A percentile compares a stretch with the other conserved stretches of the same genome.
phyloP scores from a whole-genome alignment of 495 filamentous ascomycete species.

The Usnea hakonensis region DNA sequence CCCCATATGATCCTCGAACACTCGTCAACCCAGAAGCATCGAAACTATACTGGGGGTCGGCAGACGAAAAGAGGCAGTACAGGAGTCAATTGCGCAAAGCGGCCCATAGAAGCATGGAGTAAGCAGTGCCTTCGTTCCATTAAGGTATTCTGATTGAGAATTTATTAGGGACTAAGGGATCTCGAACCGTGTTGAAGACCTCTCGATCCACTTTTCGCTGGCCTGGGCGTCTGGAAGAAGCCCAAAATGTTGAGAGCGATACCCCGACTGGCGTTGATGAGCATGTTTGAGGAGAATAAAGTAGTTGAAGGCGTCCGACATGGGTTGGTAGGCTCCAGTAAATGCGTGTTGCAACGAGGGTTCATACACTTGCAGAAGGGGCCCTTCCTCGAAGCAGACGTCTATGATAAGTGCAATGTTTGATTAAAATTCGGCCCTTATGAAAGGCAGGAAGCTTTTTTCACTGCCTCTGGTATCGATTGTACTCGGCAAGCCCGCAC shows the following conservation, averaged over 20 bases:
- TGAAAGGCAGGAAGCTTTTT: not conserved
- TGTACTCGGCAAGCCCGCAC: too few relatives aligned
- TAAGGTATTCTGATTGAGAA: not conserved
- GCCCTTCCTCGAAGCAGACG: not conserved
- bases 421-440: not conserved
- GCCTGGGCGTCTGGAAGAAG: not conserved
- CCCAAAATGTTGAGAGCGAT: constrained; percentile 3
- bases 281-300: not conserved
- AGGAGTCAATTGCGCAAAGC: constrained; percentile 64
- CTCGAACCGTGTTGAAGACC: not conserved
- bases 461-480: not conserved
- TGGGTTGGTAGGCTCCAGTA: not conserved
- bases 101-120: constrained; percentile 50
- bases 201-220: not conserved
- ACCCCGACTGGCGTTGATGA: constrained; percentile 12
- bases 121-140: constrained; percentile 17
- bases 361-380: not conserved
- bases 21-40: constrained; percentile 81
- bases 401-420: not conserved
- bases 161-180: constrained; percentile 11
- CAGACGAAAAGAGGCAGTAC: constrained; percentile 74
- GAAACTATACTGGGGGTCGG: constrained; percentile 76
- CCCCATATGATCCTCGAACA: constrained; percentile 84
- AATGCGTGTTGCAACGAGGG: not conserved
- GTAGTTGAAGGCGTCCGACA: not conserved